Base-by-base conservation (phyloP, 805 yeast species). In the Hanseniaspora hatyaiensis region DNA sequence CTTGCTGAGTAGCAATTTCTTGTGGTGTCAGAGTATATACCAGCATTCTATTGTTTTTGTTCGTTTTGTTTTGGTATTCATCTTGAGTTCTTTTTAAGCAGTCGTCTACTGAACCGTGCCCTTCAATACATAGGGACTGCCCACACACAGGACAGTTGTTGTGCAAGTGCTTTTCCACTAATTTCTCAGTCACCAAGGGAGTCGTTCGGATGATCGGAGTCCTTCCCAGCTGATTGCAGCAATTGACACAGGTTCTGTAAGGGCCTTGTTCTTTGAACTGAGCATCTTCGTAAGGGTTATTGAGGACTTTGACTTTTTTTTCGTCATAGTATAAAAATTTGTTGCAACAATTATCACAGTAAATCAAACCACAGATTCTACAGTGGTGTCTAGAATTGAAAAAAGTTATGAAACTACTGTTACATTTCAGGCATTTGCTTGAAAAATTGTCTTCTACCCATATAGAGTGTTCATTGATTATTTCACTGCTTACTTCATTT, bases 41-140 rank as follows among this genome's bases (percentile, higher is more conserved):
- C 42, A 92, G 67, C 96, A 92, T 88, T 51, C 95, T 72, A 60
- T 88, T 88, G 38, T 56, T 86, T 62, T 44, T 71, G 70, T 47
- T 73, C 72, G 30, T 73, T 74, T 5, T 78, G 73, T 60, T 62
- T 42, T 62, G 64, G 16, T 60, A 63, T 2, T 53, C 53, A 55
- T 73, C 77, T 51, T 80, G 81, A 22, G 82, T 75, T 36, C 62
- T 63, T 12, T 58, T 62, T 15, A 92, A 60, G 60, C 98, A 92
- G 6, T 68, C 67, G 52, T 73, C 44, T 4, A 49, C 11, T 3
- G 40, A 24, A 19, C 45, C 51, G n/a, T 41, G 43, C 3, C 22
- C 48, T 5, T 29, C 19, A 20, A 29, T 20, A 18, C 18, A 11
- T 2, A 4, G n/a, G 8, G 34, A 20, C 28, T 42, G 37, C 5